A percentile compares a stretch with the other conserved stretches of the same genome.
phyloP scores from a whole-genome alignment of 129 eudicot genomes.

The Pittosporum tobira region DNA sequence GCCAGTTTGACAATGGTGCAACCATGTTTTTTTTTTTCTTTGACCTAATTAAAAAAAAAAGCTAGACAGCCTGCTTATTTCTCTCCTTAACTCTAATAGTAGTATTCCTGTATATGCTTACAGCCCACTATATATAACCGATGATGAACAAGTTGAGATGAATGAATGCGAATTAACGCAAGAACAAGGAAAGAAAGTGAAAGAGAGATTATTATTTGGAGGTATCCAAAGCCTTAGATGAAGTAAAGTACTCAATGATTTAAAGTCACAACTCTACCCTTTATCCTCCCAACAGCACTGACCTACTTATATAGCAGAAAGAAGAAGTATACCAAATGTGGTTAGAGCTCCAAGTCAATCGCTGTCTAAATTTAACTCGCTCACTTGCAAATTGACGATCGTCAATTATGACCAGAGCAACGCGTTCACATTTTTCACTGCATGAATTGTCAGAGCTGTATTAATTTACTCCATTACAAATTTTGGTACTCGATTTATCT shows the following conservation, averaged over 20 bases:
- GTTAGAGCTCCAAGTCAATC: slow-evolving; percentile 9
- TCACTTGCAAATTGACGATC: not conserved
- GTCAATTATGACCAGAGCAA: not conserved
- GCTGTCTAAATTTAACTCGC: not conserved
- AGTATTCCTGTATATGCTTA: not conserved
- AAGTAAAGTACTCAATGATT: not conserved
- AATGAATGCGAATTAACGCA: no score
- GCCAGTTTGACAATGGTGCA: slow-evolving; percentile 48
- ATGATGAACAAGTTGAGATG: no score
- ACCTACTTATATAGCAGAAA: not conserved
- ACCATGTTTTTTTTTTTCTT: slow-evolving; percentile 11
- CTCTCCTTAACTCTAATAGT: not conserved
- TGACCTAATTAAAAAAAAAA: not conserved
- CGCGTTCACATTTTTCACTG: not conserved
- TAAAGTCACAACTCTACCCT: not conserved
- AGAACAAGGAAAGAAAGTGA: no score
- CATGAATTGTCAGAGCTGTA: no score
- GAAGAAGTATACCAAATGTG: not conserved
- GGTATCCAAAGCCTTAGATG: no score
- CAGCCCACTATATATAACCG: no score
- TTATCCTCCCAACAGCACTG: no score
- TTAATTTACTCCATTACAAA: no score
- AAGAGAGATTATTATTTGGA: no score
- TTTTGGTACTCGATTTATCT: no score
- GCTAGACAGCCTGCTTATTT: not conserved